phyloP scores from a whole-genome alignment of 2,329 filamentous ascomycete species.

The Fusarium subtropicale region DNA sequence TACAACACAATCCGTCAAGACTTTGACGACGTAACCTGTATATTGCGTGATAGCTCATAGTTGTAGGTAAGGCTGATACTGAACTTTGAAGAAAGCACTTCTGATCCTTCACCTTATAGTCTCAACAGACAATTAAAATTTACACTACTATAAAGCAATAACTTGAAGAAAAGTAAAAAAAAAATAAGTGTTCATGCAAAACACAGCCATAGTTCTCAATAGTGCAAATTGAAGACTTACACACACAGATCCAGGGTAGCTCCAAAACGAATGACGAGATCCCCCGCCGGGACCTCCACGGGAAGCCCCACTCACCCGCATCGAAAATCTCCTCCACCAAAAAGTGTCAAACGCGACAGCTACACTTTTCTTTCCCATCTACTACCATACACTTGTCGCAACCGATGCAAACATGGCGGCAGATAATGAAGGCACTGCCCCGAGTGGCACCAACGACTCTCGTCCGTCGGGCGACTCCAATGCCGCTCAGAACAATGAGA shows the following conservation, averaged over 20 bases:
- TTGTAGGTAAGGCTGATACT: too few relatives aligned
- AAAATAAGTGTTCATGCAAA: not conserved
- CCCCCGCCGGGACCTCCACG: slow-evolving; percentile 39
- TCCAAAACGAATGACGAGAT: slow-evolving; percentile 7
- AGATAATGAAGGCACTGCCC: slow-evolving; percentile 48
- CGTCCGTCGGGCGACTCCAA: slow-evolving; percentile 39
- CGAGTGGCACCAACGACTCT: slow-evolving; percentile 40
- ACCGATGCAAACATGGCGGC: slow-evolving; percentile 52
- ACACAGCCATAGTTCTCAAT: not conserved
- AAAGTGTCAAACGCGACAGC: slow-evolving; percentile 26
- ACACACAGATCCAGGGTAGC: slow-evolving; percentile 29
- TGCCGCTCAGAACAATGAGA: slow-evolving; percentile 30
- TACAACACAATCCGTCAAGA: not conserved
- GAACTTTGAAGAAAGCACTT: not conserved
- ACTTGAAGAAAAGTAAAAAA: not conserved
- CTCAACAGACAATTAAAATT: not conserved
- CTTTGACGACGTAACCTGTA: too few relatives aligned
- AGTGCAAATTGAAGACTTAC: not conserved
- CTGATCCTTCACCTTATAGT: not conserved
- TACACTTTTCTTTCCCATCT: slow-evolving; percentile 2
- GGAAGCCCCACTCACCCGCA: slow-evolving; percentile 38
- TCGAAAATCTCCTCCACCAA: slow-evolving; percentile 40
- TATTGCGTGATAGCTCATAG: not conserved
- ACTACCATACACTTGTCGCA: slow-evolving; percentile 28
- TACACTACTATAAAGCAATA: not conserved